Evolutionary conservation across 768 basidiomycete species (phyloP), one percentile per base, ranked within the genome.

Genomic region (Termitomyces sp.): DNA sequence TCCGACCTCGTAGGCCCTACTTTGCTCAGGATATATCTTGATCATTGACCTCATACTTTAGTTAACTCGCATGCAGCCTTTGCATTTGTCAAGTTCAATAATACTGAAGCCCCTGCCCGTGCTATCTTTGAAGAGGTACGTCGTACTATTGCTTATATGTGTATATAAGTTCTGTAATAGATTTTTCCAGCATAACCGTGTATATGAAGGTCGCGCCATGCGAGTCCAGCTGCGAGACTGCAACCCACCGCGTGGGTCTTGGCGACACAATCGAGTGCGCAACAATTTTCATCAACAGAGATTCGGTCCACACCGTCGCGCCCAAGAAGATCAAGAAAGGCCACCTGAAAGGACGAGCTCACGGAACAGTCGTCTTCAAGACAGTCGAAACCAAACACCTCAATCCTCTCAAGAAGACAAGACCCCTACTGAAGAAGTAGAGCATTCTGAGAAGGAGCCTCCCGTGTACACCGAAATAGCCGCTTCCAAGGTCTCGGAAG

Each of bases 141-240:
- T 58, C 21, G 30, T 21, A 26, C 28, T 34, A 26, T 37, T 19
- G 48, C 9, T n/a, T 35, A 37, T 7, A 37, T 48, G 4, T 45
- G n/a, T 15, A 35, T 34, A 44, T 55, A 5, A 40, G 52, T 17
- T 45, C 10, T 51, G 41, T 38, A 47, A 51, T 58, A 60, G 50
- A n/a, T 8, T 40, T 21, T 45, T 45, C n/a, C 42, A 91, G 89
- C 84, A 90, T 60, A 85, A 88, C 64, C 82, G 80, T 42, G 66
- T 83, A 14, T 76, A 86, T 54, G 80, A 83, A 51, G 88, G 88
- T 26, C 83, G 87, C 44, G 74, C 82, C 4, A 83, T 92, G 65
- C 82, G 88, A 19, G 88, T 92, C 35, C 87, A 90, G 60, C 70
- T 90, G 37, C 79, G 88, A 42, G 87, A 89, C 59, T 79, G 79